Conservation (phyloP, 23 red algal species). For the Gracilariopsis chorda region DNA sequence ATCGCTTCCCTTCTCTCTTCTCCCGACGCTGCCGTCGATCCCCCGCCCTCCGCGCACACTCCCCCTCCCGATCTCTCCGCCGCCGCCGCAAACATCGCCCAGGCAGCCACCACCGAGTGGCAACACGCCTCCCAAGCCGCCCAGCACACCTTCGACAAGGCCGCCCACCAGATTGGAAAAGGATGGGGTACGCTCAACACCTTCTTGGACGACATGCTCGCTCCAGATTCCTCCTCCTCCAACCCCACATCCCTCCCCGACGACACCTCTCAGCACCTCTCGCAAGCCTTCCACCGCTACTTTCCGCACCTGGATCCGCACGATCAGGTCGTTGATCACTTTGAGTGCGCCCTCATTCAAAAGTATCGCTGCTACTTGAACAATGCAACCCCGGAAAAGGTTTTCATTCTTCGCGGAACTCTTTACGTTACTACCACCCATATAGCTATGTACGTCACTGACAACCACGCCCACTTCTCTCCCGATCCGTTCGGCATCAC, state of each 20-base stretch:
- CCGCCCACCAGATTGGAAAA: slow-evolving; percentile 48
- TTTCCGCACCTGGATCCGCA: slow-evolving; percentile 33
- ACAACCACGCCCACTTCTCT: slow-evolving; percentile 15
- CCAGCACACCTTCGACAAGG: slow-evolving; percentile 49
- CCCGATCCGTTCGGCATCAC: slow-evolving; percentile 26
- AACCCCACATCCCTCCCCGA: background rate
- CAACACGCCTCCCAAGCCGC: slow-evolving; percentile 42
- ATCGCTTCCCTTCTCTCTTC: background rate
- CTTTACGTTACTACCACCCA: slow-evolving; percentile 44
- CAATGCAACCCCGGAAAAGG: slow-evolving; percentile 55
- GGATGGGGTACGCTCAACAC: slow-evolving; percentile 63
- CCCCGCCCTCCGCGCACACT: background rate
- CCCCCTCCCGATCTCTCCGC: background rate
- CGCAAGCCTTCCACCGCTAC: background rate
- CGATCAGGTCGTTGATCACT: slow-evolving; percentile 60
- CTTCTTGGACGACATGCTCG: slow-evolving; percentile 67
- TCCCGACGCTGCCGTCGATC: background rate
- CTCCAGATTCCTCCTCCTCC: background rate
- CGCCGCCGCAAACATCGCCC: slow-evolving; percentile 32
- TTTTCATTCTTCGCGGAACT: slow-evolving; percentile 19
- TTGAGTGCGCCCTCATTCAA: slow-evolving; percentile 48
- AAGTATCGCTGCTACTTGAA: slow-evolving; percentile 75
- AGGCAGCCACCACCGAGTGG: slow-evolving; percentile 28
- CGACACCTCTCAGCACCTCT: background rate
- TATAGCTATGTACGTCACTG: slow-evolving; percentile 49